Percentiles rank a stretch among this genome's conserved stretches.
phyloP scores from a whole-genome alignment of 108 stramenopile genomes.

The Cyclotella choctawhatcheeana region DNA sequence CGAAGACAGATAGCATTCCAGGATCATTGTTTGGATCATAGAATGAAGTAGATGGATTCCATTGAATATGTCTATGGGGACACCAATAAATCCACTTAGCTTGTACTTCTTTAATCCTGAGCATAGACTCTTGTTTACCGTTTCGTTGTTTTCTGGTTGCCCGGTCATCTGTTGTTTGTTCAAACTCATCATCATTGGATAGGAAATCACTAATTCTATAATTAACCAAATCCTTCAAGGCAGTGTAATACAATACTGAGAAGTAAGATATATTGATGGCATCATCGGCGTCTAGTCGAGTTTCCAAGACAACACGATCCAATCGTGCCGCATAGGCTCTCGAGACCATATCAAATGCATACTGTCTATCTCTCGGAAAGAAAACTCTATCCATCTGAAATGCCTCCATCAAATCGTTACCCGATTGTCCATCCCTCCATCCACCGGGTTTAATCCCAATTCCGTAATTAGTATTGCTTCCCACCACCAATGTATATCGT shows the following conservation, averaged over 20 bases:
- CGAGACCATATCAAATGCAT: slow-evolving; percentile 13
- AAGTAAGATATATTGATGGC: slow-evolving; percentile 71
- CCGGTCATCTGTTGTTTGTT: slow-evolving; percentile 15
- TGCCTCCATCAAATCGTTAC: slow-evolving; percentile 51
- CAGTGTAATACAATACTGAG: slow-evolving; percentile 58
- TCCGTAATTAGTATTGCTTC: slow-evolving; percentile 66
- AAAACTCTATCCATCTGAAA: slow-evolving; percentile 24
- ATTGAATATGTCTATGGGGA: slow-evolving; percentile 68
- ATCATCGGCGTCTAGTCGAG: slow-evolving; percentile 87
- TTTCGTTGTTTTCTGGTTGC: neutral
- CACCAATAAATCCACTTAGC: slow-evolving; percentile 86
- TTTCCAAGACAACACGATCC: slow-evolving; percentile 71
- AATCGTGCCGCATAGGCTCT: slow-evolving; percentile 59
- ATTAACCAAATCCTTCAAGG: slow-evolving; percentile 52
- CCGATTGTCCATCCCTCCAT: slow-evolving; percentile 68
- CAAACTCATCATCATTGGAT: slow-evolving; percentile 28
- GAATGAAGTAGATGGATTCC: slow-evolving; percentile 58
- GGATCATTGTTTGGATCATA: slow-evolving; percentile 35
- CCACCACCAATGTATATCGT: slow-evolving; percentile 60
- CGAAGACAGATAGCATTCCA: slow-evolving; percentile 27
- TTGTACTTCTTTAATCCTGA: too few species aligned
- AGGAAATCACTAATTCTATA: slow-evolving; percentile 15
- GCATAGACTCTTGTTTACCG: slow-evolving; percentile 4
- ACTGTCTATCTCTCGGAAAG: slow-evolving; percentile 23
- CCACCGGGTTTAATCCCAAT: slow-evolving; percentile 55